Evolutionary conservation across 306 rosid species (phyloP), one percentile per base, ranked within the genome.

Genomic region (Fagus sylvatica): DNA sequence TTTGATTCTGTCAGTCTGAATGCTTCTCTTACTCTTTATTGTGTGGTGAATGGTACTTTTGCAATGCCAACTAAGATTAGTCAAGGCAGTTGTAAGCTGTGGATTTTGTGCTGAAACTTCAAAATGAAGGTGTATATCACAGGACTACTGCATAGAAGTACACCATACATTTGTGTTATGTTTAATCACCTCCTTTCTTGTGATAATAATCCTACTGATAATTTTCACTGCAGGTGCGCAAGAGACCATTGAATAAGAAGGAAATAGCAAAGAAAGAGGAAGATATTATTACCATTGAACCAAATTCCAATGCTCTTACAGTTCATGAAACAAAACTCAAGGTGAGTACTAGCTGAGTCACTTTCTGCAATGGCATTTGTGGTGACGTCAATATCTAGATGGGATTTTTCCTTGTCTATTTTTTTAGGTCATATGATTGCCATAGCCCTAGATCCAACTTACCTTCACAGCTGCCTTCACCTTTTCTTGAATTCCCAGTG

Each of bases 261-360:
- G 97, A 92, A 89, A 83, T 83, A 4, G 62, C 87, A 51, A 92
- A 92, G 91, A 92, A 85, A 85, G 97, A 92, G 84, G 89, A 89
- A 86, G 97, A 92, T 76, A 85, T 90, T 17, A 89, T 92, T 57
- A 81, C 89, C 62, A 89, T 85, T n/a, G 83, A 81, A 76, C 65
- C 76, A 54, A 81, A 83, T 80, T 89, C 97, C 55, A 92, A 92
- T 83, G 82, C 73, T 77, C 91, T 92, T 73, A 92, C 96, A 6
- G 93, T 86, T 80, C 97, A 90, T 75, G 97, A 92, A 84, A 90
- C 93, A 85, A 92, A 90, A 83, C 90, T 89, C 54, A 90, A 92
- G 92, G 97, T 89, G 82, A 78, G 87, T 67, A 46, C 42, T 46
- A 62, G n/a, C 46, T 55, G 73, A 78, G n/a, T 42, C 53, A 15